A percentile compares a stretch with the other conserved stretches of the same genome.
phyloP scores from a whole-genome alignment of 2,329 filamentous ascomycete genomes.

The Scedosporium apiospermum region DNA sequence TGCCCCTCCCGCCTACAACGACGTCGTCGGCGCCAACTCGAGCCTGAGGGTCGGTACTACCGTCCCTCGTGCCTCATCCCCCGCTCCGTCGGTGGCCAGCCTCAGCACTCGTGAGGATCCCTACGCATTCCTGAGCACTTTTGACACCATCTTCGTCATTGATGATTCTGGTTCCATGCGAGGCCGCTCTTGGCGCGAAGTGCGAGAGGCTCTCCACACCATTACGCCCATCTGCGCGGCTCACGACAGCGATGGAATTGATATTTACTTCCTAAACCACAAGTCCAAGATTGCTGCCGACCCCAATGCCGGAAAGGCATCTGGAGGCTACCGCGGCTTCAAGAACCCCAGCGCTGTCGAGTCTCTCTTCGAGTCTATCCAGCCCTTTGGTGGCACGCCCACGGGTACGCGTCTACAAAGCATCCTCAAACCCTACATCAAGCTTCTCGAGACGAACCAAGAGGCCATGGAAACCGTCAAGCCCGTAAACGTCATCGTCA shows the following conservation, averaged over 20 bases:
- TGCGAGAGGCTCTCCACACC: constrained; percentile 54
- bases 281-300: constrained; percentile 27
- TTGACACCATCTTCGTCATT: constrained; percentile 85
- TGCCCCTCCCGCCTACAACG: constrained; percentile 12
- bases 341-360: constrained; percentile 46
- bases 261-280: constrained; percentile 85
- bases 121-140: constrained; percentile 66
- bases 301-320: constrained; percentile 21
- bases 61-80: constrained; percentile 3
- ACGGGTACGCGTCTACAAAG: constrained; percentile 62
- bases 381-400: constrained; percentile 59
- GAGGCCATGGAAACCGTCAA: constrained; percentile 43
- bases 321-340: constrained; percentile 56
- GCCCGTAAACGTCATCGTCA: constrained; percentile 83
- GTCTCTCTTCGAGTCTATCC: constrained; percentile 59
- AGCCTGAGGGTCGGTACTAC: not conserved
- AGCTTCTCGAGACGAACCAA: constrained; percentile 24
- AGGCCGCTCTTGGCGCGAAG: constrained; percentile 68
- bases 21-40: not conserved
- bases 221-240: constrained; percentile 76
- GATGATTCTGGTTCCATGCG: constrained; percentile 89
- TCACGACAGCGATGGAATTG: constrained; percentile 76
- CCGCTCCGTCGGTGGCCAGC: constrained; percentile 11
- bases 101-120: constrained; percentile 47
- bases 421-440: constrained; percentile 67